Conservation (phyloP, 2,329 filamentous ascomycete genomes). For the Hymenoscyphus occultus region DNA sequence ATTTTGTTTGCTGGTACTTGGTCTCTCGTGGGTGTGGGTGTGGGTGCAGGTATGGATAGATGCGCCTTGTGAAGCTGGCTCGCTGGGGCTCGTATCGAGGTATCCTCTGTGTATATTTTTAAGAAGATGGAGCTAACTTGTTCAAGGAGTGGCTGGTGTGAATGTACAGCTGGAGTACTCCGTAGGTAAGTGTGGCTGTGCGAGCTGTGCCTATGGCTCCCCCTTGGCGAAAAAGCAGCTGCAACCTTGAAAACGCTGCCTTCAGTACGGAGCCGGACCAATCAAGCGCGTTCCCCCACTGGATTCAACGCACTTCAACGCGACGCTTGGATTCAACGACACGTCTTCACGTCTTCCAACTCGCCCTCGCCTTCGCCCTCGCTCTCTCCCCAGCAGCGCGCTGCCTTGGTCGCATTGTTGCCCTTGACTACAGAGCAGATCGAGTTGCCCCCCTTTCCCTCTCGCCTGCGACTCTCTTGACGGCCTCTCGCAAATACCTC, state of each 20-base stretch:
- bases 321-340: background rate
- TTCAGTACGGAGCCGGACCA: background rate
- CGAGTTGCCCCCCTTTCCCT: background rate
- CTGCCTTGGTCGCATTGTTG: constrained; percentile 2
- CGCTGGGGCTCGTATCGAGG: background rate
- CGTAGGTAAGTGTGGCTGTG: too few relatives aligned
- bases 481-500: background rate
- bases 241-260: background rate
- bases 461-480: background rate
- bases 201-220: too few relatives aligned
- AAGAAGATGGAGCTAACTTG: background rate
- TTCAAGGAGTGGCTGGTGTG: background rate
- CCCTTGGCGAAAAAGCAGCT: too few relatives aligned
- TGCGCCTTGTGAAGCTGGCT: too few relatives aligned
- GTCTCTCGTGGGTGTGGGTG: background rate
- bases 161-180: too few relatives aligned
- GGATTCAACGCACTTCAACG: background rate
- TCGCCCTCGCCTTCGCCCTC: background rate
- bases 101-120: background rate
- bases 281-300: background rate
- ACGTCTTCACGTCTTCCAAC: background rate
- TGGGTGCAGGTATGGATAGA: too few relatives aligned
- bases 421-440: constrained; percentile 6
- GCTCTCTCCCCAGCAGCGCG: background rate
- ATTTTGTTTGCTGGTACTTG: constrained; percentile 17